A percentile compares a stretch with the other conserved stretches of the same genome.
These are phyloP conservation scores for Trametes cubensis DNA, from an alignment of 768 basidiomycete species.

Conservation along the genomic window DNA sequence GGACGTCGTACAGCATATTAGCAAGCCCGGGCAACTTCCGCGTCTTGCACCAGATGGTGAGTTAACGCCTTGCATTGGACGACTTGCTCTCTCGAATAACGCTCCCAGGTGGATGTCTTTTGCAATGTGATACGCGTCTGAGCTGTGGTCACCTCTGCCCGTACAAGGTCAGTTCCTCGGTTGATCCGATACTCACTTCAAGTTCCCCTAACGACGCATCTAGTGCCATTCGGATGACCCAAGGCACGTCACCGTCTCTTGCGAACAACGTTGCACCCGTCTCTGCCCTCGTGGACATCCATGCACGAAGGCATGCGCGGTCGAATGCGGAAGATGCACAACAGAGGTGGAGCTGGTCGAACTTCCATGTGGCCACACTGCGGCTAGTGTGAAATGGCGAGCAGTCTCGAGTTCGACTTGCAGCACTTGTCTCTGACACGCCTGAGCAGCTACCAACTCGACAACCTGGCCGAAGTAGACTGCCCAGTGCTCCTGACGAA, in stretches of 20 bases:
- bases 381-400: conserved; percentile 53
- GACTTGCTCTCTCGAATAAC: no score
- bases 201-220: neutral
- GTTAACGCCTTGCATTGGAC: neutral
- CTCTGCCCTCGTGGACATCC: conserved; percentile 61
- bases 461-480: conserved; percentile 44
- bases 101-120: conserved; percentile 59
- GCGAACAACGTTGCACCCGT: conserved; percentile 50
- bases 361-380: conserved; percentile 62
- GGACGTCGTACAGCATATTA: conserved; percentile 43
- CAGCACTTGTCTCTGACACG: neutral
- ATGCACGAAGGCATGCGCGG: conserved; percentile 54
- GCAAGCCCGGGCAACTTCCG: conserved; percentile 54
- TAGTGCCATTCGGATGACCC: conserved; percentile 68
- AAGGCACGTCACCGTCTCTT: conserved; percentile 51
- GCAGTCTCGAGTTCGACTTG: neutral
- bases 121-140: conserved; percentile 53
- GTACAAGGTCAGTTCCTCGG: conserved; percentile 47
- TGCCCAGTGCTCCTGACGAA: conserved; percentile 51
- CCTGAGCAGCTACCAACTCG: conserved; percentile 45
- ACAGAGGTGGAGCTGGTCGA: conserved; percentile 48
- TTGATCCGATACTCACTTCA: no score
- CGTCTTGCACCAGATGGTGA: conserved; percentile 60
- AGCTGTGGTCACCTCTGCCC: conserved; percentile 68
- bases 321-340: conserved; percentile 53